These are phyloP conservation scores for Fusarium sp. DNA, from an alignment of 2,329 filamentous ascomycete species.

Conservation along the genomic window DNA sequence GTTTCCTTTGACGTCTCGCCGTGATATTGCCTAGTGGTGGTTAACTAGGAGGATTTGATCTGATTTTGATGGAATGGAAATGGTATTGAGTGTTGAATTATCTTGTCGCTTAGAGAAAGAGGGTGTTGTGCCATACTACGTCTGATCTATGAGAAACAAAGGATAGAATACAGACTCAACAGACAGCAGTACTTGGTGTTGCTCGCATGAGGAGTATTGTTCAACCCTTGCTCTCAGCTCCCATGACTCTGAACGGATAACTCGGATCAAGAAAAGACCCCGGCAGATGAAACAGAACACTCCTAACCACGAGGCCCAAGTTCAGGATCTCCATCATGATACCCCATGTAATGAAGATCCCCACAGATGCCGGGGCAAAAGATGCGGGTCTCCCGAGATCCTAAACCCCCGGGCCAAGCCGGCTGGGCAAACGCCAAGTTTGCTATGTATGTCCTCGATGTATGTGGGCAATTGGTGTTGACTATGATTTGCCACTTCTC, in stretches of 20 bases:
- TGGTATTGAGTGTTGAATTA: neutral
- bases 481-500: neutral
- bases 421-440: conserved; percentile 23
- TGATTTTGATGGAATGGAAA: neutral
- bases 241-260: neutral
- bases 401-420: conserved; percentile 25
- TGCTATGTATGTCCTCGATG: no score
- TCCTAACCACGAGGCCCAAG: neutral
- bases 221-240: neutral
- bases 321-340: neutral
- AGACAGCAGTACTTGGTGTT: neutral
- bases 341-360: neutral
- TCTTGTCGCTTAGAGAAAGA: neutral
- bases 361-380: conserved; percentile 2
- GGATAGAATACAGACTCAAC: neutral
- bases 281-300: neutral
- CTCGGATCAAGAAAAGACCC: neutral
- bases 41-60: neutral
- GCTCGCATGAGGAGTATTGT: neutral
- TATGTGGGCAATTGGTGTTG: neutral
- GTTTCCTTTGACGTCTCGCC: conserved; percentile 16
- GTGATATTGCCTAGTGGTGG: conserved; percentile 6
- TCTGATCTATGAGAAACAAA: neutral
- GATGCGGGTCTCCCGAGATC: conserved; percentile 15
- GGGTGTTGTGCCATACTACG: neutral